Evolutionary conservation across 345 rosid genomes (phyloP), one percentile per base, ranked within the genome.

Genomic region (Citrus mangshanensis): DNA sequence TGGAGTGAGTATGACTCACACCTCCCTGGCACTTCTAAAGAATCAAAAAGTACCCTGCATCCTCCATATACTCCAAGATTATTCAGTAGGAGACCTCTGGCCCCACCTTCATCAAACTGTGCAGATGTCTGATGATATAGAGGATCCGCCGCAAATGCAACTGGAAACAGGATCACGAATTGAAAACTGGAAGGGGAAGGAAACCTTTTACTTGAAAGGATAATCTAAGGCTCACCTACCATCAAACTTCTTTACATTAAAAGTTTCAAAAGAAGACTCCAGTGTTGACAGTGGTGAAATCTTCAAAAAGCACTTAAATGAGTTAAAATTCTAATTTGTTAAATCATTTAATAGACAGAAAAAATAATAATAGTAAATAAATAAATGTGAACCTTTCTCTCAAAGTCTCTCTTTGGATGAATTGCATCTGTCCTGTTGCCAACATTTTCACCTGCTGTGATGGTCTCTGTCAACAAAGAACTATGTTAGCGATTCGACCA

Each of bases 91-190:
- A 95, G 89, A 77, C 97, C 99, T 84, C 86, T 95, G 58, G 95
- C 99, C 78, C 99, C 97, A 75, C 99, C 99, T 91, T 92, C 99
- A 81, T 95, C 99, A 85, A 92, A 93, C 81, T 93, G 95, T 74
- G 99, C 99, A 71, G 99, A 91, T 70, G 99, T 93, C 82, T 95
- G 99, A 81, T 92, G 97, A 88, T 93, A 95, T 59, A 95, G 86
- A 19, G 99, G 99, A 88, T 93, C 99, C 82, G 92, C 99, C 3
- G 91, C 90, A 87, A 95, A 93, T 70, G 98, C 97, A 89, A 85
- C 99, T 95, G 58, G 58, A 54, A 54, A 16, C 22, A 54, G 22
- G 58, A 54, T 54, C 22, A 18, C 5, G n/a, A 18, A 54, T 54
- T 54, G 7, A 54, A 18, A 54, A 54, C 22, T 5, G 22, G 7